These are phyloP conservation scores for Eimeria mitis DNA, from an alignment of 169 alveolate genomes.

Conservation along the genomic window DNA sequence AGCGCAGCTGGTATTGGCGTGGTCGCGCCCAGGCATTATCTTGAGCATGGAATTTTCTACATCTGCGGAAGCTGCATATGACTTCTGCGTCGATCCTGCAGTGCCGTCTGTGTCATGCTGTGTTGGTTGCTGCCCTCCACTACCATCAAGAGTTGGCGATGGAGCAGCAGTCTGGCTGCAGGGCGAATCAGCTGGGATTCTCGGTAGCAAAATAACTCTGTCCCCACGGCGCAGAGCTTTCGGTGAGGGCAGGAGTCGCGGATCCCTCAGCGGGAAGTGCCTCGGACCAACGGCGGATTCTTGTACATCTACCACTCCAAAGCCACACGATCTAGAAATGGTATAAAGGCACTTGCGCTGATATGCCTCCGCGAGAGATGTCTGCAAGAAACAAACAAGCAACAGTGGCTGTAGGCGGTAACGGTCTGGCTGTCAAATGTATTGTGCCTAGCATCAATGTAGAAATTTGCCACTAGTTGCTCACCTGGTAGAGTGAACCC, in stretches of 20 bases:
- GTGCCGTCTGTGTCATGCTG: background rate
- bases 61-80: background rate
- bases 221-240: conserved; percentile 61
- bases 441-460: background rate
- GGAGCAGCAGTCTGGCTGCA: background rate
- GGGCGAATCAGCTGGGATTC: background rate
- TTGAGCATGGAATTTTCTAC: background rate
- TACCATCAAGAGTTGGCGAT: background rate
- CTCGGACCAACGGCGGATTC: conserved; percentile 71
- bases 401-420: background rate
- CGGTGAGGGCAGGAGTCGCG: conserved; percentile 62
- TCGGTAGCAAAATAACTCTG: conserved; percentile 48
- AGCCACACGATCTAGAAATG: conserved; percentile 41
- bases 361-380: conserved; percentile 67
- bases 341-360: conserved; percentile 57
- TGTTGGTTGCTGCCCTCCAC: conserved; percentile 1
- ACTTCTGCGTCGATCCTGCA: background rate
- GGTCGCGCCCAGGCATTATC: background rate
- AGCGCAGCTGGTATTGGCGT: background rate
- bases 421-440: background rate
- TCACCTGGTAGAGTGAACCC: conserved; percentile 73
- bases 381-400: background rate
- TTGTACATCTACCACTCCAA: conserved; percentile 44
- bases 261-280: conserved; percentile 53
- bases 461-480: background rate